Evolutionary conservation across 2,329 filamentous ascomycete species (phyloP).

Genomic region (Hymenoscyphus infarciens): DNA sequence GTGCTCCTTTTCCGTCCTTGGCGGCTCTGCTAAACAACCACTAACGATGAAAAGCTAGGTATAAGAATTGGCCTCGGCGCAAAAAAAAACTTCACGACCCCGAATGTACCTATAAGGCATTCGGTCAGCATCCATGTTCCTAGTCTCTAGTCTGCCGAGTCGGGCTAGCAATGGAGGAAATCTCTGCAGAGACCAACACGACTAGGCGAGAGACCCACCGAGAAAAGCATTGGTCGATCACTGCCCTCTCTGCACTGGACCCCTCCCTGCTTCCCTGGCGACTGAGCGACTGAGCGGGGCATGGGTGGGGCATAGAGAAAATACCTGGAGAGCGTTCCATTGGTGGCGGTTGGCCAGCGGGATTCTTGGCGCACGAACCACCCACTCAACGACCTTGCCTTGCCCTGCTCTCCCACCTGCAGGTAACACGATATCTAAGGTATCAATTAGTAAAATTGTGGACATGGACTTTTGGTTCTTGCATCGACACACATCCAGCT

Average conservation of each 20-base stretch:
- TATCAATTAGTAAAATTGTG: constrained; percentile 3
- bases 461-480: background rate
- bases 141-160: background rate
- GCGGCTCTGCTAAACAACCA: no score
- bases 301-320: background rate
- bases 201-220: background rate
- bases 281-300: no score
- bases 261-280: background rate
- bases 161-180: no score
- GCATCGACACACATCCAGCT: no score
- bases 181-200: no score
- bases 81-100: background rate
- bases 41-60: no score
- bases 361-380: background rate
- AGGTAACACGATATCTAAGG: background rate
- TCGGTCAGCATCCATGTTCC: background rate
- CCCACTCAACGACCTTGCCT: background rate
- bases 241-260: background rate
- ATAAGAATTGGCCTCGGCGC: background rate
- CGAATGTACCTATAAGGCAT: no score
- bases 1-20: no score
- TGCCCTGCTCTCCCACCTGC: no score
- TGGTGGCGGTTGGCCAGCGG: constrained; percentile 1
- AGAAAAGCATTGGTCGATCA: background rate
- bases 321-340: background rate